Base-by-base conservation (phyloP, 2,329 filamentous ascomycete genomes). In the Nemania abortiva region DNA sequence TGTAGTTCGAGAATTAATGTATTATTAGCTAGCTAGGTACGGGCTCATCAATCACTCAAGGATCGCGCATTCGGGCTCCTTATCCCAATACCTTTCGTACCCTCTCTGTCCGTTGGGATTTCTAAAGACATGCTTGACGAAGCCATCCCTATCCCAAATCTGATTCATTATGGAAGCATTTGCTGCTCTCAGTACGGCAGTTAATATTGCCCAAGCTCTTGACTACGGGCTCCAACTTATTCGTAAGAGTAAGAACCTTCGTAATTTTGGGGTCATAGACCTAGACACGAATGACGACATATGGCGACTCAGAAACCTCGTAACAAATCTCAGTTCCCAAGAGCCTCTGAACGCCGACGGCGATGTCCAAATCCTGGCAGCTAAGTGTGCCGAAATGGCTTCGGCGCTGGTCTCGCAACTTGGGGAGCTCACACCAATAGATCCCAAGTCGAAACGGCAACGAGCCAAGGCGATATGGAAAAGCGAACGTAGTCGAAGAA, bases 341-440 rank as follows among this genome's bases (percentile, higher is more conserved):
- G 6, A 7, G 2, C n/a, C 31, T n/a, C 27, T 34, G 1, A 29
- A 27, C 13, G 24, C 6, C 7, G 29, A 13, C 2, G 34, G 39
- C 7, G 27, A 54, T 39, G 24, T 65, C 50, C 29, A 11, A 18
- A 2, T 7, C 37, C 22, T 65, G 27, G 63, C 56, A 6, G 18
- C 15, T 18, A 34, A 61, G 37, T 60, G 63, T 39, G 56, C 10
- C 20, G 6, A 45, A 27, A 50, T 61, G 13, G 73, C 72, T 11
- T 15, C 27, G n/a, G 60, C 54, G 1, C 61, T 73, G 11, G 50
- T 47, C 7, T 49, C 27, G 1, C 70, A 76, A 20, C 64, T 79
- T 4, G 74, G 76, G 34, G 52, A 64, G 27, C 63, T 73, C 50
- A 72, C 68, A 62, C 66, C 73, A 27, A 72, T 34, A 13, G 59